phyloP scores from a whole-genome alignment of 1,284 basidiomycete species.

The Afroboletus lepidellus region DNA sequence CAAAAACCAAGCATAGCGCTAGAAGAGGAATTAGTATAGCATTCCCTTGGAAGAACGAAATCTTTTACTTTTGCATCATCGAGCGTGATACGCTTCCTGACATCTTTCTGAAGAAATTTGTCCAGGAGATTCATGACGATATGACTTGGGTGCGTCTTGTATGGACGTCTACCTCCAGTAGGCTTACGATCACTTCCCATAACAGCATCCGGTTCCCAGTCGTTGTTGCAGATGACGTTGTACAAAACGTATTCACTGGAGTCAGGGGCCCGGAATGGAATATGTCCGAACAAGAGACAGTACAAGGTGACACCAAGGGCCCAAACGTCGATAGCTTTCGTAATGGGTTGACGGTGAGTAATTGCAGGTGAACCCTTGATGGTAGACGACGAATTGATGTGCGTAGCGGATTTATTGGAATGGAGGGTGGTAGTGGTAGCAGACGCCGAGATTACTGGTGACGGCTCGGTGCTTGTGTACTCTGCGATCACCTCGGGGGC shows the following conservation, averaged over 20 bases:
- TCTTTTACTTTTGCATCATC: slow-evolving; percentile 78
- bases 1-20: slow-evolving; percentile 77
- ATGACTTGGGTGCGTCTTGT: slow-evolving; percentile 47
- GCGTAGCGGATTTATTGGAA: slow-evolving; percentile 26
- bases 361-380: slow-evolving; percentile 32
- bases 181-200: slow-evolving; percentile 76
- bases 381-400: slow-evolving; percentile 34
- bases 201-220: slow-evolving; percentile 67
- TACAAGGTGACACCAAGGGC: slow-evolving; percentile 97
- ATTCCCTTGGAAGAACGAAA: slow-evolving; percentile 5
- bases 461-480: slow-evolving; percentile 36
- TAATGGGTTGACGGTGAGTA: slow-evolving; percentile 65
- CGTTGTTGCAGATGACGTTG: slow-evolving; percentile 76
- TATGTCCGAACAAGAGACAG: slow-evolving; percentile 86
- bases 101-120: slow-evolving; percentile 83
- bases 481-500: slow-evolving; percentile 92
- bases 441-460: slow-evolving; percentile 32
- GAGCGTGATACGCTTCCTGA: slow-evolving; percentile 74
- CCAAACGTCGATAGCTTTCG: slow-evolving; percentile 98
- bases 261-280: slow-evolving; percentile 61
- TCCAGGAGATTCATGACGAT: slow-evolving; percentile 74
- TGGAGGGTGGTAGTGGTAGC: slow-evolving; percentile 33
- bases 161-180: slow-evolving; percentile 58
- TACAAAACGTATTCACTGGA: slow-evolving; percentile 81
- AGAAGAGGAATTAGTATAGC: slow-evolving; percentile 11